A percentile compares a stretch with the other conserved stretches of the same genome.
Conservation (phyloP, 768 basidiomycete species). For the Podaxis mareebaensis region DNA sequence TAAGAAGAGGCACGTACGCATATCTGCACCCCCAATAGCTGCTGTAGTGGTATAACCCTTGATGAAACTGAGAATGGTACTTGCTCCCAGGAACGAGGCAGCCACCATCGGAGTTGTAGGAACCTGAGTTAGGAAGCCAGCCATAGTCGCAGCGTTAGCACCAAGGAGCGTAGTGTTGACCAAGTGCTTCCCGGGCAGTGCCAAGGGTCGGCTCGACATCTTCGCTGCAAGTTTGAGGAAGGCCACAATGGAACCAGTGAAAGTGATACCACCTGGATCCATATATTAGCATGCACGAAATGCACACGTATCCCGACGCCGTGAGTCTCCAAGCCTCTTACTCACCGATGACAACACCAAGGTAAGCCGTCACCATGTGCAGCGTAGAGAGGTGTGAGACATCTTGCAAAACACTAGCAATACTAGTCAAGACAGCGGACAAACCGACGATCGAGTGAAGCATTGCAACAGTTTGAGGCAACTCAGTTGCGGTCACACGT, state of each 20-base stretch:
- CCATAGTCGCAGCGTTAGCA: slow-evolving; percentile 72
- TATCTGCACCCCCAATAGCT: slow-evolving; percentile 91
- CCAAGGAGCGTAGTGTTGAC: slow-evolving; percentile 74
- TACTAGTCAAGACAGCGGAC: slow-evolving; percentile 85
- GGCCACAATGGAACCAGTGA: slow-evolving; percentile 87
- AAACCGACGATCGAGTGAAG: slow-evolving; percentile 89
- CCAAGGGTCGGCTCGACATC: slow-evolving; percentile 74
- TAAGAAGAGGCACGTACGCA: slow-evolving; percentile 60
- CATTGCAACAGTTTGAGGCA: slow-evolving; percentile 79
- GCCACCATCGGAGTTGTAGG: slow-evolving; percentile 73
- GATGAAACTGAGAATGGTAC: slow-evolving; percentile 76
- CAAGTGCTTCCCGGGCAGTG: slow-evolving; percentile 75
- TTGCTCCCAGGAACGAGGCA: slow-evolving; percentile 75
- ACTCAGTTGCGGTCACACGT: slow-evolving; percentile 83
- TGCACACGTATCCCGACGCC: neutral
- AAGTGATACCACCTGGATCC: slow-evolving; percentile 70
- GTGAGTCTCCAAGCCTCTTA: neutral
- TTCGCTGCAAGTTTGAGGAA: slow-evolving; percentile 85
- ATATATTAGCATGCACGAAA: slow-evolving; percentile 10
- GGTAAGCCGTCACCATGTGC: slow-evolving; percentile 82
- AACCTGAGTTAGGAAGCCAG: slow-evolving; percentile 70
- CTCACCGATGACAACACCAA: slow-evolving; percentile 82
- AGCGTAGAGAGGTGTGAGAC: slow-evolving; percentile 66
- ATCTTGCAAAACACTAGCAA: slow-evolving; percentile 78
- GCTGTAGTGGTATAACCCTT: slow-evolving; percentile 88